Evolutionary conservation across 148 eudicot genomes (phyloP), one percentile per base, ranked within the genome.

Genomic region (Rhododendron williamsianum): DNA sequence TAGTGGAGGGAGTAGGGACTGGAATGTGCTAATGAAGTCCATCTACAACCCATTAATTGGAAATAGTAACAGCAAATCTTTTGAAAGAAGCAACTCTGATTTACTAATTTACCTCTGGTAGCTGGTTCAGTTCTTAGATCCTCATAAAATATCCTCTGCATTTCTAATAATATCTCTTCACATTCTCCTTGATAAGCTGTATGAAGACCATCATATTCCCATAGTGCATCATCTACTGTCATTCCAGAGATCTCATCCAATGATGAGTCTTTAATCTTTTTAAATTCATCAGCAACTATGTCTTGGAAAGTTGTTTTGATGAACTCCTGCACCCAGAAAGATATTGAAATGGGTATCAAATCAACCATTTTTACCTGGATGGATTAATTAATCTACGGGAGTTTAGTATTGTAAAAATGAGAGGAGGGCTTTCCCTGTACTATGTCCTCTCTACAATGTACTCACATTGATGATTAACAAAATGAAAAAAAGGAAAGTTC

Each of bases 111-210:
- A 93, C 98, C 98, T 86, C 52, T 87, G 82, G 73, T 83, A 45
- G 65, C 36, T 73, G 86, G 73, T 81, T 92, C 93, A 69, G 74
- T 83, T 67, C 67, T 81, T 23, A 92, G 87, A 91, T 96, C 97
- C 67, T 96, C 97, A 56, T 96, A 96, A 85, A 96, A 96, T 71
- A 96, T 92, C 88, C 93, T 93, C 83, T 96, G 99, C 98, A 96
- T 95, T 88, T 96, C 98, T 9, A 96, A 82, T 85, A 96, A 84
- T 51, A 96, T 93, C 73, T 95, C 99, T 89, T 96, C 99, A 83
- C 98, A 93, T 83, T 96, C 99, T 25, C 92, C 96, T 89, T 94
- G 85, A 90, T 91, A 91, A 89, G 91, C 92, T 56, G 90, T 88
- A 46, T 86, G 93, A 71, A 91, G 87, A 82, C 99, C 99, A 85